Base-by-base conservation (phyloP, 768 basidiomycete genomes). In the Pleurotus salmoneostramineus region DNA sequence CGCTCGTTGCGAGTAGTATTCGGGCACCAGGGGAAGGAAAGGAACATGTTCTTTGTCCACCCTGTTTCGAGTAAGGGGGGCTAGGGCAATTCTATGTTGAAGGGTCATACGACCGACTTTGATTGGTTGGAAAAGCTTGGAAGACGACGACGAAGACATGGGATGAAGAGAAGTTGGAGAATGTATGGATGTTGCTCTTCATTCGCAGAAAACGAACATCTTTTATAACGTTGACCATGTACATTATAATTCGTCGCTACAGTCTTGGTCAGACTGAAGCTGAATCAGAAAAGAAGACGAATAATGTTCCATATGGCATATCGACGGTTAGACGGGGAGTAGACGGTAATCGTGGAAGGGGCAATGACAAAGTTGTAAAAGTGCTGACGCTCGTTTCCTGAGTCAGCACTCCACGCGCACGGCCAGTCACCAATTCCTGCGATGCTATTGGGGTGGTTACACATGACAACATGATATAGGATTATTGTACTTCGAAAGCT, bases 51-150 rank as follows among this genome's bases (percentile, higher is more conserved):
- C 42, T 3, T 55, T 40, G 48, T 62, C 62, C 11, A 72, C 74
- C 17, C 79, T 69, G 50, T 58, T 34, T n/a, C 80, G 76, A 0
- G 79, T 81, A 15, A 78, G 56, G 4, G 80, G 80, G 0, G 79
- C 74, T 46, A 78, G 72, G 4, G 76, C 75, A 31, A 80, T 63
- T 5, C 79, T 73, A 66, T 81, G 80, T 56, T 65, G 58, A 43
- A 78, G 67, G 3, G 57, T 46, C 4, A 72, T 27, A 1, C 61
- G 50, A 33, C 77, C 77, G 11, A 78, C 64, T 52, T 64, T 60
- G 56, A 70, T 64, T 5, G 77, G 72, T 48, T 69, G 65, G 64
- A 78, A 78, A 31, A 78, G 72, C 21, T 54, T 54, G 40, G 44
- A 15, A n/a, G 17, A 14, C 11, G 44, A 45, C 12, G 44, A 8